phyloP scores from a whole-genome alignment of 2,329 filamentous ascomycete genomes.

The Alternaria burnsii region DNA sequence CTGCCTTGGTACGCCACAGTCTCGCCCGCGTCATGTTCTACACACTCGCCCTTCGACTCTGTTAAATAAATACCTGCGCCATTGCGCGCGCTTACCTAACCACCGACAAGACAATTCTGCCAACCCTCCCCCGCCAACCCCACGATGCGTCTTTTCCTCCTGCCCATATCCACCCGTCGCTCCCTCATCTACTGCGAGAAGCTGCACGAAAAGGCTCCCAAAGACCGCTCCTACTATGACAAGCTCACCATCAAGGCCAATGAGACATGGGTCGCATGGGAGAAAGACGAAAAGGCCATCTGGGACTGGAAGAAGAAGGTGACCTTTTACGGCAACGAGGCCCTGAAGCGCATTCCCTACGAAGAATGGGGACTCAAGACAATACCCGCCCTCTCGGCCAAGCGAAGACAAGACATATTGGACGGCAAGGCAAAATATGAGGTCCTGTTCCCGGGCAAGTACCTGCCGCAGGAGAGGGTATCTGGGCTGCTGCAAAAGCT shows the following conservation, averaged over 20 bases:
- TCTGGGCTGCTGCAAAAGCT: constrained; percentile 71
- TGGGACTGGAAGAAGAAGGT: constrained; percentile 86
- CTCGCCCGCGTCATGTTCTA: constrained; percentile 29
- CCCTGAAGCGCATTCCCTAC: constrained; percentile 87
- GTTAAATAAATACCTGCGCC: constrained; percentile 19
- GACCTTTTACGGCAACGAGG: constrained; percentile 84
- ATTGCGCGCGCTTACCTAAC: constrained; percentile 28
- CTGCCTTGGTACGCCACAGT: constrained; percentile 15
- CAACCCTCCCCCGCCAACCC: not conserved
- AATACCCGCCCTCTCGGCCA: constrained; percentile 79
- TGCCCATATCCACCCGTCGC: constrained; percentile 90
- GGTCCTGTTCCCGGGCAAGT: constrained; percentile 76
- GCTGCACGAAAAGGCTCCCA: constrained; percentile 63
- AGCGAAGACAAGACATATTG: constrained; percentile 70
- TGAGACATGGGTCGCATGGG: constrained; percentile 85
- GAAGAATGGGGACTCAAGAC: constrained; percentile 99
- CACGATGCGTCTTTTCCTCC: constrained; percentile 88
- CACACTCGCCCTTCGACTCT: not conserved
- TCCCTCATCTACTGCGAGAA: constrained; percentile 93
- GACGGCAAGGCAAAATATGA: constrained; percentile 71
- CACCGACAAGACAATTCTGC: not conserved
- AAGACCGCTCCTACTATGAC: constrained; percentile 68
- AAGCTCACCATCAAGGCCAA: constrained; percentile 75
- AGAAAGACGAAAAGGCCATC: constrained; percentile 71
- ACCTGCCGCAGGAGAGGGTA: constrained; percentile 72